Base-by-base conservation (phyloP, 192 early-diverging fungal species). In the Entomortierella beljakovae region DNA sequence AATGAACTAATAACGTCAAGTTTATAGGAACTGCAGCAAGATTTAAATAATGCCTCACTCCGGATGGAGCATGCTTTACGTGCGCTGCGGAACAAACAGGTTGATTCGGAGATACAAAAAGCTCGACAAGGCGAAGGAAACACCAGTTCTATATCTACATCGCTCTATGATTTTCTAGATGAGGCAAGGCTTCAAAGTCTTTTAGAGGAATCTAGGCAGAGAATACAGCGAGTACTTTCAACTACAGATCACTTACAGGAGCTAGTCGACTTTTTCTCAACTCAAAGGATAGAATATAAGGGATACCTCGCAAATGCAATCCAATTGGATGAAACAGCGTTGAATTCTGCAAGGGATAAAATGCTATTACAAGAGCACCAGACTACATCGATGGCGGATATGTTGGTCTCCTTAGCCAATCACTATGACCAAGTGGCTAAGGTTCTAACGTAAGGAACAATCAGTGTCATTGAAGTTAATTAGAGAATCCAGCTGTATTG, bases 371-470 rank as follows among this genome's bases (percentile, higher is more conserved):
- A 88, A 53, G 86, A 88, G 61, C 63, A 71, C 2, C 80, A 85
- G 18, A 84, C 81, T 1, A 66, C 65, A 0, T 70, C 64, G 0
- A 88, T 88, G 86, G 86, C 86, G 11, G 86, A 84, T 38, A 81
- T 79, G 3, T 55, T 88, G 32, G 77, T 71, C 11, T 84, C 84
- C 46, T 38, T 87, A 37, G 81, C 82, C 0, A 84, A 85, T 20
- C 86, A 87, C 53, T 87, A 85, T 54, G 84, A 84, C 37, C 86
- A 87, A 70, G 68, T 87, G 3, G 77, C 74, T 6, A 61, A 80
- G 31, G 82, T 84, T 2, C 66, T 85, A 20, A 77, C 71, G 86
- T 87, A 74, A 9, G 64, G 35, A 26, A 6, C 11, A 37, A 3
- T 57, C 9, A 31, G 31, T 6, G 16, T 22, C 9, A n/a, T n/a